Evolutionary conservation across 306 rosid species (phyloP).

Genomic region (Acacia acuminata): DNA sequence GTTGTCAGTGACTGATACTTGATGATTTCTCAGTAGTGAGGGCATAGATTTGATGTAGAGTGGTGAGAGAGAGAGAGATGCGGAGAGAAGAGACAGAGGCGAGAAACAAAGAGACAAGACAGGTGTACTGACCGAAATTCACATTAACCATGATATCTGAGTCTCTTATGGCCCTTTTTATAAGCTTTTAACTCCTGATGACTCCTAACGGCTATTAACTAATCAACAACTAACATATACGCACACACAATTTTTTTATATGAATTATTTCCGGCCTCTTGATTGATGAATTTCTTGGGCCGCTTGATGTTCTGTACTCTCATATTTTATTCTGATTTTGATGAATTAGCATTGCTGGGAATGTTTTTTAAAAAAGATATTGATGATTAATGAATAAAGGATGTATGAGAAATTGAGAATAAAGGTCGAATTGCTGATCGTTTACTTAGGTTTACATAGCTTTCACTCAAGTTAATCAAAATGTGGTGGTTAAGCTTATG

Average conservation of each 20-base stretch:
- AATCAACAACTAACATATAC: neutral
- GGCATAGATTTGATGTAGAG: neutral
- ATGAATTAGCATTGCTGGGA: neutral
- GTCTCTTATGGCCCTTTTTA: neutral
- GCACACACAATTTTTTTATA: neutral
- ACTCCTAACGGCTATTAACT: neutral
- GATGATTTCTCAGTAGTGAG: neutral
- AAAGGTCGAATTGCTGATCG: neutral
- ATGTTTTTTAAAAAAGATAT: neutral
- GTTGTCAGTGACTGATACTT: neutral
- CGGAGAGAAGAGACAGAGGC: neutral
- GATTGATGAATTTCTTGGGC: neutral
- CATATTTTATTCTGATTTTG: neutral
- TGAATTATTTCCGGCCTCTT: neutral
- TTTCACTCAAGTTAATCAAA: neutral
- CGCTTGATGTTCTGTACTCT: neutral
- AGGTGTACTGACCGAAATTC: neutral
- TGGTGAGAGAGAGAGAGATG: neutral
- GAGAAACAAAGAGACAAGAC: neutral
- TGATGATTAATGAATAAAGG: neutral
- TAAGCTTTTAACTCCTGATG: neutral
- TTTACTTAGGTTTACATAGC: neutral
- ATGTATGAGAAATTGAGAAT: neutral
- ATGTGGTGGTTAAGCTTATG: neutral
- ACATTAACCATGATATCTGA: neutral